Evolutionary conservation across 1,284 basidiomycete species (phyloP), one percentile per base, ranked within the genome.

Genomic region (Papiliotrema terrestris): DNA sequence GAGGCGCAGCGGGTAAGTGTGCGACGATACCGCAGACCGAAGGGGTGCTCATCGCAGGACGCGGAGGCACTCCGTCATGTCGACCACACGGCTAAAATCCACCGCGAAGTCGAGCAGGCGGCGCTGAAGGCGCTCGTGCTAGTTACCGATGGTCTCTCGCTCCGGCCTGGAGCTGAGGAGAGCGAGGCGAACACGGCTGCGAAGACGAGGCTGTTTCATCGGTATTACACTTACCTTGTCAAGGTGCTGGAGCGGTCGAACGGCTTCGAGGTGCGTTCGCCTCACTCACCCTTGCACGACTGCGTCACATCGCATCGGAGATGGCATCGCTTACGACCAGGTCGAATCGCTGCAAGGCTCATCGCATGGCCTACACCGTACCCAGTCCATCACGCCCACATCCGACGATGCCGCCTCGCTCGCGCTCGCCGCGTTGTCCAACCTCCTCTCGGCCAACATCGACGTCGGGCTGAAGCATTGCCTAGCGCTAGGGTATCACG

Each of bases 391-490:
- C 29, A 17, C 25, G 49, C 22, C 22, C 22, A 13, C 39, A 23
- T 39, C 36, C 9, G 51, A 55, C 13, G 56, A 58, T 20, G 19
- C 52, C 17, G 53, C 63, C 0, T 55, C 62, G 1, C 58, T 72
- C 6, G 72, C 70, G 6, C 72, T 92, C 55, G 82, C 83, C 8
- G 89, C 88, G 0, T 81, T 95, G 2, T 84, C 91, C 0, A 90
- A 92, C 60, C 79, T 95, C 6, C 84, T 95, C 54, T 84, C 83
- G 25, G 84, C 90, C 19, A 96, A 95, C 68, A 87, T 89, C 32
- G 89, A 95, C 66, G 87, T 85, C 60, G 91, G 91, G 14, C 84
- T 95, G 64, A 92, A 93, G 73, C 89, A 92, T 71, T 92, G 88
- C 67, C 82, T 95, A 26, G 79, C 84, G 1, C 78, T 90, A 53